Evolutionary conservation across 148 eudicot species (phyloP), one percentile per base, ranked within the genome.

Genomic region (Rheum nobile): DNA sequence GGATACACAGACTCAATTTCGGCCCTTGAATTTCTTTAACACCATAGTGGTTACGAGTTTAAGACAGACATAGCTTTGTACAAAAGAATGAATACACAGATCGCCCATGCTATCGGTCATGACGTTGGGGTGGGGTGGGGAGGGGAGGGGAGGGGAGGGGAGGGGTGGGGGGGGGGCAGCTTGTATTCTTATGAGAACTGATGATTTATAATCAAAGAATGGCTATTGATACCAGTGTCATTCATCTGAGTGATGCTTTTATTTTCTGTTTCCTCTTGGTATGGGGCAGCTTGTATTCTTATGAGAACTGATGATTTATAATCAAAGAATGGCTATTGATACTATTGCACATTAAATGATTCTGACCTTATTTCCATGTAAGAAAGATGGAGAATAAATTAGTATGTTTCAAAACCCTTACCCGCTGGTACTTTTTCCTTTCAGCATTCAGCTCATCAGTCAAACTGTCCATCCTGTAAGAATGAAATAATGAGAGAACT

Each of bases 371-470:
- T 24, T 26, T 55, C 32, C 31, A 22, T 26, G 34, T 11, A 59
- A 39, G 24, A 68, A 68, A 68, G 72, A 35, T 6, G 43, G 8
- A 65, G 24, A 32, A 42, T 4, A 19, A 35, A 68, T 34, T 8
- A 17, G 0, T 34, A 35, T 19, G 43, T 37, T 70, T 52, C 39
- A 68, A 38, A 69, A 70, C n/a, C 82, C 89, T 84, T 80, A 91
- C 98, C 71, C 84, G 91, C 38, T 75, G 75, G 72, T 87, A 85
- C 82, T 86, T 95, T 44, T 76, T 81, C 71, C 84, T 88, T 82
- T 95, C 99, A 41, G 90, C 80, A 76, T 78, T 85, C 88, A 95
- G 81, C 77, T 95, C 98, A 26, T 90, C 93, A 22, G 96, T 86
- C 83, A 95, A 86, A 83, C 68, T 83, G 71, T 71, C 80, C 93